Conservation (phyloP, 2,329 filamentous ascomycete species). For the Calonectria naviculata region DNA sequence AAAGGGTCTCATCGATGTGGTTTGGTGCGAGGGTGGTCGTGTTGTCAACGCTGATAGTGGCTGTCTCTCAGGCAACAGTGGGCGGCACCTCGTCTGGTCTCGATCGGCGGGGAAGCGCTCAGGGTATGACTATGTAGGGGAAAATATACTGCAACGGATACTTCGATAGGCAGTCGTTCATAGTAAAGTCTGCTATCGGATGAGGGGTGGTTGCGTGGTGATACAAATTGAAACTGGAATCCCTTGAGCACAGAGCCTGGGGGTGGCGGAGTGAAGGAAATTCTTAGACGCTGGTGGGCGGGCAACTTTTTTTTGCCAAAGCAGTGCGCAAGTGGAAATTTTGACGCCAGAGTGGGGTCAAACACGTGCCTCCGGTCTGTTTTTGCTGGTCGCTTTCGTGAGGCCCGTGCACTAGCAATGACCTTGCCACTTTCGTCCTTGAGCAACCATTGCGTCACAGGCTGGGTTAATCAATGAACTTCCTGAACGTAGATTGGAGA, state of each 20-base stretch:
- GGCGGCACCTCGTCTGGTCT: constrained; percentile 7
- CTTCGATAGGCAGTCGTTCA: constrained; percentile 35
- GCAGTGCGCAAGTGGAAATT: constrained; percentile 34
- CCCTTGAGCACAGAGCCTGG: constrained; percentile 6
- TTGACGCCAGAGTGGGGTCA: constrained; percentile 39
- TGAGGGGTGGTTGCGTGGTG: not conserved
- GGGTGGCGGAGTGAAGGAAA: constrained; percentile 25
- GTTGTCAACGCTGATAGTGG: constrained; percentile 29
- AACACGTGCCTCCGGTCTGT: constrained; percentile 42
- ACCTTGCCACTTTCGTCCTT: not conserved
- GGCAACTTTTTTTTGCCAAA: constrained; percentile 34
- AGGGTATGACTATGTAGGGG: constrained; percentile 39
- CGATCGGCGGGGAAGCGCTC: constrained; percentile 23
- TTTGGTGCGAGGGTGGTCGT: constrained; percentile 24
- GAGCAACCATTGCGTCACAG: constrained; percentile 20
- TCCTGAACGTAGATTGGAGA: not conserved
- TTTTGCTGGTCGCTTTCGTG: constrained; percentile 25
- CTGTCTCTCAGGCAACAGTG: constrained; percentile 42
- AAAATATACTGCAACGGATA: constrained; percentile 33
- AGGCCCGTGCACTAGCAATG: constrained; percentile 22
- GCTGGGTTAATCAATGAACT: not conserved
- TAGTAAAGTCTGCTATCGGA: constrained; percentile 35
- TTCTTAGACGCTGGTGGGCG: constrained; percentile 30
- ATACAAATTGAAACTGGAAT: not conserved
- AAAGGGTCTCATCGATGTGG: constrained; percentile 41